Base-by-base conservation (phyloP, 164 flowering plant genomes). In the Aristolochia californica region DNA sequence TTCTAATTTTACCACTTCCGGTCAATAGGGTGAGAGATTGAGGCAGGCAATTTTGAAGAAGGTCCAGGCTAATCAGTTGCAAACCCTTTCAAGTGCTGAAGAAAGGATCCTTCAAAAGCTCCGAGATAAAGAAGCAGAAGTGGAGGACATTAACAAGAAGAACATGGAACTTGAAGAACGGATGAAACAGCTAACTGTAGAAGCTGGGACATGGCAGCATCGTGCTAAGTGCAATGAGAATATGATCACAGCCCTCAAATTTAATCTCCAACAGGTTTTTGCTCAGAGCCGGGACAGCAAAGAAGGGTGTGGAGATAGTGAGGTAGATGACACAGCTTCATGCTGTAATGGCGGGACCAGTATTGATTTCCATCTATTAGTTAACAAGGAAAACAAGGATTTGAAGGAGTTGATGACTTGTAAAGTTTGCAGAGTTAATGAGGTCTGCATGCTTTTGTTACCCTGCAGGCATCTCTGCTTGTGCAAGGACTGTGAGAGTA, bases 381-480 rank as follows among this genome's bases (percentile, higher is more conserved):
- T 78, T 34, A 54, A 61, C 75, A 83, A 75, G 69, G 81, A 79
- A 62, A 68, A 63, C 57, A 75, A 62, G 66, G 80, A 67, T 50
- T 62, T 65, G 78, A 77, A 75, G 58, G 82, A 75, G 68, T 53
- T 64, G 61, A 78, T 83, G 82, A 80, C 75, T 27, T 90, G 97
- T 73, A 83, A 79, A 75, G 79, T 74, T 55, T 90, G 97, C 72
- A 64, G 82, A 60, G 76, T 75, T 12, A 87, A 82, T 57, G 83
- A 80, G 47, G 86, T 76, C 0, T 74, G 84, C 79, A 83, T 84
- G 87, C 81, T 89, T 65, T 72, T 84, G 70, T 68, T 87, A 60
- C 97, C 97, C 34, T 90, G 97, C 78, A 80, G 84, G 80, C 97
- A 90, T 74, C 82, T 90, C 22, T 87, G 97, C 57, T 63, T 87